These are phyloP conservation scores for Cavenderia fasciculata DNA, from an alignment of 78 protist species.

Conservation along the genomic window DNA sequence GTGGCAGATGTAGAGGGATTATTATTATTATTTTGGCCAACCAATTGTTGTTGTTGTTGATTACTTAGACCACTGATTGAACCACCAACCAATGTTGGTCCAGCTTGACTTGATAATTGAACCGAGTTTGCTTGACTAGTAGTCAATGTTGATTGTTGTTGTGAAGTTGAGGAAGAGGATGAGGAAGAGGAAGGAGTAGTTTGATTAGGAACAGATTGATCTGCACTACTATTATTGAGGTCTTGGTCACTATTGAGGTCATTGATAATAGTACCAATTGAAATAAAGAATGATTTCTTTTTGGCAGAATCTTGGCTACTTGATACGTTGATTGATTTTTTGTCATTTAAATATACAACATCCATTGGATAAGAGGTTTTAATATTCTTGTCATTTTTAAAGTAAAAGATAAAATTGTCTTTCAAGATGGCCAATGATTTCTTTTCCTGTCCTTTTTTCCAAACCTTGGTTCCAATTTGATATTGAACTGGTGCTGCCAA, in stretches of 20 bases:
- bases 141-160: not conserved
- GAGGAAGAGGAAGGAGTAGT: too few species aligned
- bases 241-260: not conserved
- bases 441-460: conserved; percentile 78
- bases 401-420: conserved; percentile 59
- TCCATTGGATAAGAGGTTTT: conserved; percentile 40
- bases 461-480: conserved; percentile 45
- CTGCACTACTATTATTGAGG: not conserved
- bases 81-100: too few species aligned
- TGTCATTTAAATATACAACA: conserved; percentile 64
- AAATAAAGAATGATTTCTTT: conserved; percentile 46
- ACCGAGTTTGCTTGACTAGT: not conserved
- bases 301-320: conserved; percentile 16
- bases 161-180: not conserved
- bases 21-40: too few species aligned
- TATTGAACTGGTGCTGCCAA: conserved; percentile 38
- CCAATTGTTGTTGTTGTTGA: too few species aligned
- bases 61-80: too few species aligned
- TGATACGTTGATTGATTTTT: conserved; percentile 14
- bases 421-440: conserved; percentile 41
- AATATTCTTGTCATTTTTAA: conserved; percentile 68
- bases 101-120: not conserved
- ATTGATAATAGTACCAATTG: conserved; percentile 46
- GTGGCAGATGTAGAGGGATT: too few species aligned
- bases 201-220: too few species aligned